A percentile compares a stretch with the other conserved stretches of the same genome.
Conservation (phyloP, 257 asterid genomes). For the Salvia miltiorrhiza region DNA sequence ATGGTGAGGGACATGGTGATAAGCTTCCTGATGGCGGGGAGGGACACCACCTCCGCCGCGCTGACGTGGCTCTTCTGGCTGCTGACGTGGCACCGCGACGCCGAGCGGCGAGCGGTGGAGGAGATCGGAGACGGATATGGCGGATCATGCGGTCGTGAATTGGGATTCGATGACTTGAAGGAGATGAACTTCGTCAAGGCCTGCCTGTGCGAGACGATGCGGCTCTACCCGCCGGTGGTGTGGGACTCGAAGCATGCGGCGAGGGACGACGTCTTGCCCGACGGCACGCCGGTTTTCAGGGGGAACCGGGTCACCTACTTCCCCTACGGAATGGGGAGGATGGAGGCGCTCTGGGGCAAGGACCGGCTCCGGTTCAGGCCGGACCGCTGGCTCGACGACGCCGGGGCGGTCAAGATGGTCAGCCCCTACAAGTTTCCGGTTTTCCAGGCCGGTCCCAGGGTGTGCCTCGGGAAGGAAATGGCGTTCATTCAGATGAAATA, state of each 20-base stretch:
- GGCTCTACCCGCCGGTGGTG: constrained; percentile 95
- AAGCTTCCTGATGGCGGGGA: constrained; percentile 54
- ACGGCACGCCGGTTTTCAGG: constrained; percentile 49
- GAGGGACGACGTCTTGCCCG: constrained; percentile 61
- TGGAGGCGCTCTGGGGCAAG: constrained; percentile 71
- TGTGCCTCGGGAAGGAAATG: constrained; percentile 82
- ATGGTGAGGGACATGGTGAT: constrained; percentile 45
- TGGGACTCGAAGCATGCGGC: constrained; percentile 86
- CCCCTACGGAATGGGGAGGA: constrained; percentile 89
- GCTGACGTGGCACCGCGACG: constrained; percentile 29
- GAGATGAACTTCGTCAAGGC: constrained; percentile 50
- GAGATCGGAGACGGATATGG: no score
- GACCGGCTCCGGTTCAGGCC: constrained; percentile 63
- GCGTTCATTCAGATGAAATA: constrained; percentile 79
- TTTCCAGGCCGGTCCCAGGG: constrained; percentile 85
- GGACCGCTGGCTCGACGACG: constrained; percentile 53
- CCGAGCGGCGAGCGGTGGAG: constrained; percentile 33
- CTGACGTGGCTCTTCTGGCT: constrained; percentile 68
- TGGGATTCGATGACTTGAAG: constrained; percentile 34
- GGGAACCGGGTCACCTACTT: constrained; percentile 81
- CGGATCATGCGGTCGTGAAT: background rate
- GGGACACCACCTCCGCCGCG: constrained; percentile 66
- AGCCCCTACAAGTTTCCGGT: constrained; percentile 69
- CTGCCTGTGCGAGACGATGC: constrained; percentile 66
- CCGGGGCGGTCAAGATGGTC: constrained; percentile 25